Evolutionary conservation across 1,284 basidiomycete species (phyloP).

Genomic region (Marasmius tenuissimus): DNA sequence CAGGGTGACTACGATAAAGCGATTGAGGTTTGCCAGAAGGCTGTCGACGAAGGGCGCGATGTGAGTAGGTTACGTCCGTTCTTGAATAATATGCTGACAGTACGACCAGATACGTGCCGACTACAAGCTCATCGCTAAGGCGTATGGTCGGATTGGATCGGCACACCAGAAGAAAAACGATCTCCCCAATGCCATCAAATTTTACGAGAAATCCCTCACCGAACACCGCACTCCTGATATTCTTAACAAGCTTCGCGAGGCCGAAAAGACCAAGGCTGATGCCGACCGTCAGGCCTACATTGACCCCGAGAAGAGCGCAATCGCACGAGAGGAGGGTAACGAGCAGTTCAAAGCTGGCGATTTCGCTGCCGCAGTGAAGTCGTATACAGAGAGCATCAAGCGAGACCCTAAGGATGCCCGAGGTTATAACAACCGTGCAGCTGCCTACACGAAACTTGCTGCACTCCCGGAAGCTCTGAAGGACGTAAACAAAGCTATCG

Average conservation of each 20-base stretch:
- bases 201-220: slow-evolving; percentile 88
- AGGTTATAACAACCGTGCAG: slow-evolving; percentile 96
- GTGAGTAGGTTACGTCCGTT: slow-evolving; percentile 34
- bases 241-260: slow-evolving; percentile 86
- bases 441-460: slow-evolving; percentile 93
- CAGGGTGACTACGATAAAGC: slow-evolving; percentile 88
- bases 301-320: slow-evolving; percentile 82
- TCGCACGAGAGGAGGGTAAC: slow-evolving; percentile 92
- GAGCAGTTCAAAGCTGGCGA: slow-evolving; percentile 88
- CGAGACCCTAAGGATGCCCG: slow-evolving; percentile 88
- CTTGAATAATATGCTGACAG: neutral
- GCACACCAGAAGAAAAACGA: slow-evolving; percentile 87
- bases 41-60: slow-evolving; percentile 89
- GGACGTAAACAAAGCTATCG: slow-evolving; percentile 93
- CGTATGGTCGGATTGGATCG: slow-evolving; percentile 87
- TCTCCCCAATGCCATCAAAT: slow-evolving; percentile 80
- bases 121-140: slow-evolving; percentile 83
- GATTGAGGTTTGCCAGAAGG: slow-evolving; percentile 92
- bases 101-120: slow-evolving; percentile 67
- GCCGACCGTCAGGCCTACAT: slow-evolving; percentile 84
- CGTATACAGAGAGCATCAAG: slow-evolving; percentile 96
- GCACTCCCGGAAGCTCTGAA: slow-evolving; percentile 97
- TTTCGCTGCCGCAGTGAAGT: slow-evolving; percentile 90
- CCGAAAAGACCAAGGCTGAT: slow-evolving; percentile 81
- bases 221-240: slow-evolving; percentile 97